Base-by-base conservation (phyloP, 495 filamentous ascomycete species). In the Trypethelium eluteriae region DNA sequence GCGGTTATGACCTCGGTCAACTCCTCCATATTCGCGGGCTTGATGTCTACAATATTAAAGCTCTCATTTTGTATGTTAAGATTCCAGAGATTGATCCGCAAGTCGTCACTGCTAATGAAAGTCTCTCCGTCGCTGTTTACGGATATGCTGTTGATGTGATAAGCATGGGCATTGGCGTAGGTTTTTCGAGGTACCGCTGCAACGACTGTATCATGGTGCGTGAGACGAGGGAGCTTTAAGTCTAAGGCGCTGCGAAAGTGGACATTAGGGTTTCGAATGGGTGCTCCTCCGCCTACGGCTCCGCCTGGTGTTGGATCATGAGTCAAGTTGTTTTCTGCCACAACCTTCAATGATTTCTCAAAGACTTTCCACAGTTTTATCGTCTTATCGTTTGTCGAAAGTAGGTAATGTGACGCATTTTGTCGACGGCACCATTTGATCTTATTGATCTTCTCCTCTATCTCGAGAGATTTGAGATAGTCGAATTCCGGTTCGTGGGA, bases 331-430 rank as follows among this genome's bases (percentile, higher is more conserved):
- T 98, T 98, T 81, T 98, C 94, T 10, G 94, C 94, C 61, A 98
- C 94, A 57, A 98, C 94, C 79, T 97, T 97, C 72, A 98, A 81
- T 41, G 93, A 97, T 81, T 98, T 98, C 79, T 98, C 94, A 69
- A 96, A 98, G 66, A 98, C 95, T 78, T 98, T 98, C 94, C 94
- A 98, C 67, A 98, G 83, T 82, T 98, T 98, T 84, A 98, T 98
- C 50, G 94, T 98, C 80, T 98, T 98, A 81, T 98, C 94, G 76
- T 98, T 98, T 65, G 94, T 98, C 11, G 94, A 98, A 56, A 98
- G 87, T 36, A 98, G 87, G 78, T 96, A 98, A 79, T 98, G 94
- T 44, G 94, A 96, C 68, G 94, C 89, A 82, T 98, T 98, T 77
- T 96, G 92, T 78, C 94, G 86, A 72, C 90, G 87, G 77, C 94